A percentile compares a stretch with the other conserved stretches of the same genome.
Evolutionary conservation across 805 yeast genomes (phyloP).

Genomic region (Yarrowia osloensis): DNA sequence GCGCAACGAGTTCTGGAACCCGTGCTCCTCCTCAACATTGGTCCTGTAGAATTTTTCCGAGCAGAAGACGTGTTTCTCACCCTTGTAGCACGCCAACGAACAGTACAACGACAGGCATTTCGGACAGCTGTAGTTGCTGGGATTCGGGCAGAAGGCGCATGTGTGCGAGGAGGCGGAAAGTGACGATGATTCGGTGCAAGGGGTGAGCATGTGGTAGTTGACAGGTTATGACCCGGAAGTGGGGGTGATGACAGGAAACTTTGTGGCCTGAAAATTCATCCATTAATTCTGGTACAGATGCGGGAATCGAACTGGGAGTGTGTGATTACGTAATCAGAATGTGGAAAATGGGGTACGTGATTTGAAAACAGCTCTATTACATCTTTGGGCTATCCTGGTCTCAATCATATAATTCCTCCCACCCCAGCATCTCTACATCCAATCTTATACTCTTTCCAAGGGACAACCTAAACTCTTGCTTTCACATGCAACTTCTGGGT

Average conservation of each 20-base stretch:
- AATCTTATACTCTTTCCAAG: no score
- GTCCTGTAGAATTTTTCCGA: constrained; percentile 33
- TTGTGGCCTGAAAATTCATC: no score
- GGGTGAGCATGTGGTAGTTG: constrained; percentile 19
- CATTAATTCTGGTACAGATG: no score
- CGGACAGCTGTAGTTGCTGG: constrained; percentile 35
- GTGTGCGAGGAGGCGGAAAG: neutral
- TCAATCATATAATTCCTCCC: no score
- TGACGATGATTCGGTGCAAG: neutral
- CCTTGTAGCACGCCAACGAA: constrained; percentile 34
- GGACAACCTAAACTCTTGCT: neutral
- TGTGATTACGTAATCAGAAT: neutral
- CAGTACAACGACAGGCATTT: constrained; percentile 34
- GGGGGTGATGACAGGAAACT: no score
- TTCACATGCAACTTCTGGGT: neutral
- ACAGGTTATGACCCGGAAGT: no score
- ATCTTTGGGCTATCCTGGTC: no score
- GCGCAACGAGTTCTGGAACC: neutral
- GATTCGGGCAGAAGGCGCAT: constrained; percentile 8
- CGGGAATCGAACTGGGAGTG: neutral
- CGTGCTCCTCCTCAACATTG: constrained; percentile 31
- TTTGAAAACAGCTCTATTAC: no score
- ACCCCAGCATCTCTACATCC: no score
- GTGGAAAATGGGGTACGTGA: no score
- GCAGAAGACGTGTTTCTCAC: constrained; percentile 33